Base-by-base conservation (phyloP, 331 rosid genomes). In the Malus hybrid region DNA sequence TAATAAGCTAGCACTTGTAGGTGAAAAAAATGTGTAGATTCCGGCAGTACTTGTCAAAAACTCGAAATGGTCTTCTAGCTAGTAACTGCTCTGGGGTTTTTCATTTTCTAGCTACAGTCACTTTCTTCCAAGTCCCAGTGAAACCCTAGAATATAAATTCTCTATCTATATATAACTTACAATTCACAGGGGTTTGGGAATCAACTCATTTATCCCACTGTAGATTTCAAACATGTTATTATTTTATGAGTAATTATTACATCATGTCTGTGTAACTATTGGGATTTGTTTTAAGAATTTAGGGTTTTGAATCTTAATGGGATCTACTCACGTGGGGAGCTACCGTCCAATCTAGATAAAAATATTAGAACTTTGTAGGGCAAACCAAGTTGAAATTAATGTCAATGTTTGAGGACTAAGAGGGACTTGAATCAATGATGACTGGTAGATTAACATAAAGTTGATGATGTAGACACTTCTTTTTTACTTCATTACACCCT, bases 101-200 rank as follows among this genome's bases (percentile, higher is more conserved):
- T 74, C 68, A 68, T 81, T 90, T 81, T 83, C 68, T 84, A 81
- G 82, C 89, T 82, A 84, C 84, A 86, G 84, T 87, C 92, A 78
- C 72, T 87, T 78, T 65, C 82, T 61, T 64, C 73, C 87, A 77
- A 80, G 68, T 80, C 24, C 79, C 81, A 52, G 76, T 56, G 39
- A 58, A 22, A 73, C 68, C 80, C 70, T 70, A 70, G 39, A 6
- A 72, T 24, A 71, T 52, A 52, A 52, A 52, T 52, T 16, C 20
- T 52, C 20, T 16, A 15, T 52, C 57, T 16, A 52, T 52, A 48
- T 66, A 39, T 60, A n/a, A 62, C 63, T 50, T 72, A 3, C 76
- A 75, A 13, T 30, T 20, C 66, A 19, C 10, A 56, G 22, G 22
- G 62, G 29, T 29, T 50, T 70, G 46, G 20, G 60, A 34, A 50